Percentiles rank a stretch among this genome's conserved stretches.
Evolutionary conservation across 202 grass and related monocot genomes (phyloP).

Genomic region (Eragrostis tef): DNA sequence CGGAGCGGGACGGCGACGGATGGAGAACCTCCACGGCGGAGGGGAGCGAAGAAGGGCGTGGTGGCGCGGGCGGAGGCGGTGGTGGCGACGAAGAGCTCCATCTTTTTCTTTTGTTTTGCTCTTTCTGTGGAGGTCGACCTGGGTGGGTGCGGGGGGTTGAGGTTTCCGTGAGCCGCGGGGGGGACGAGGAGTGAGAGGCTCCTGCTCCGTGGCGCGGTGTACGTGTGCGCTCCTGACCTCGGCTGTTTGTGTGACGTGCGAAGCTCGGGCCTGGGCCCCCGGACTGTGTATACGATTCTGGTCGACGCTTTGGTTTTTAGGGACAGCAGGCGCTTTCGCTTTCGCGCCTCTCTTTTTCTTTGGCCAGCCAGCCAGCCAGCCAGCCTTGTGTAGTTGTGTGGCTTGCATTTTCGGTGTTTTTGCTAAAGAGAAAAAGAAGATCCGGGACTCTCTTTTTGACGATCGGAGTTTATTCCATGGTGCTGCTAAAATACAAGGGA

Average conservation of each 20-base stretch:
- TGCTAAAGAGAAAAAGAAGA: neutral
- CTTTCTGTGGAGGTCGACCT: conserved; percentile 42
- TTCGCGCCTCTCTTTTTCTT: conserved; percentile 6
- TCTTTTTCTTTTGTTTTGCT: neutral
- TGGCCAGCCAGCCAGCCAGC: neutral
- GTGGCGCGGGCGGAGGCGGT: conserved; percentile 36
- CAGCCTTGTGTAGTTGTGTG: conserved; percentile 3
- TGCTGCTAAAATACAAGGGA: neutral
- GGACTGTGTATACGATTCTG: conserved; percentile 2
- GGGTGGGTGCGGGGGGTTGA: conserved; percentile 31
- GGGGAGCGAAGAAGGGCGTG: conserved; percentile 38
- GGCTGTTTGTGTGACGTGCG: conserved; percentile 23
- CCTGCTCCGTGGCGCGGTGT: neutral
- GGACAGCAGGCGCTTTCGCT: conserved; percentile 42
- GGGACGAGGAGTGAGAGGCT: conserved; percentile 46
- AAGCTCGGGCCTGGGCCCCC: neutral
- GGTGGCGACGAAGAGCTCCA: conserved; percentile 66
- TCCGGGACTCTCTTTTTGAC: neutral
- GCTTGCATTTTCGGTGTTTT: conserved; percentile 11
- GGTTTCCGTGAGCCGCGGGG: conserved; percentile 46
- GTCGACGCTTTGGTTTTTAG: conserved; percentile 9
- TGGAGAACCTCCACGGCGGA: neutral
- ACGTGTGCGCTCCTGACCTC: conserved; percentile 31
- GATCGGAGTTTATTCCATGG: neutral
- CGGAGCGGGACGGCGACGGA: conserved; percentile 1